Evolutionary conservation across 2,329 filamentous ascomycete genomes (phyloP).

Genomic region (Talaromyces islandicus): DNA sequence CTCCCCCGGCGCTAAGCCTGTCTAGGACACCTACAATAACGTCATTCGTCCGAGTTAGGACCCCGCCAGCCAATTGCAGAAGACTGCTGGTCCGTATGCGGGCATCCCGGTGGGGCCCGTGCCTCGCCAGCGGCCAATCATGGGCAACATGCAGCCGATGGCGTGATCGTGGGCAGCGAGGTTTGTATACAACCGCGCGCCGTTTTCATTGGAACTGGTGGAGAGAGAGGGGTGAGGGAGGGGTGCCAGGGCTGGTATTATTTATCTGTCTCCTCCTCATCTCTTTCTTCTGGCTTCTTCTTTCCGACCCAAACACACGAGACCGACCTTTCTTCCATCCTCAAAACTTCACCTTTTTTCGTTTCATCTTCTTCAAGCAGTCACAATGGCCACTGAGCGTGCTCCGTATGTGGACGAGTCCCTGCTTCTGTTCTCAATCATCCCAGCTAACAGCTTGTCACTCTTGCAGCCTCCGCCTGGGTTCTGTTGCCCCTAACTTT

Average conservation of each 20-base stretch:
- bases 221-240: slow-evolving; percentile 13
- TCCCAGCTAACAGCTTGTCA: slow-evolving; percentile 11
- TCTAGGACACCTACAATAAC: not conserved
- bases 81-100: not conserved
- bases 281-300: slow-evolving; percentile 8
- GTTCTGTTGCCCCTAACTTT: slow-evolving; percentile 64
- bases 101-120: not conserved
- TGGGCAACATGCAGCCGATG: slow-evolving; percentile 21
- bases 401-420: slow-evolving; percentile 38
- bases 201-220: slow-evolving; percentile 9
- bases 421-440: not conserved
- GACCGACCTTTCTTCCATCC: not conserved
- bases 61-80: not conserved
- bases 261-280: slow-evolving; percentile 9
- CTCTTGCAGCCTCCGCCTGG: slow-evolving; percentile 52
- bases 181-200: not conserved
- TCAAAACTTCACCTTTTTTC: not conserved
- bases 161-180: slow-evolving; percentile 25
- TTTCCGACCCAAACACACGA: not conserved
- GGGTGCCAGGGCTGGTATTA: not conserved
- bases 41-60: not conserved
- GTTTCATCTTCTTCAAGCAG: not conserved
- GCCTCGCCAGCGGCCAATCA: not conserved
- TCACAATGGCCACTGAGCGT: slow-evolving; percentile 39
- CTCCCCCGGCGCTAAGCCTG: not conserved